A percentile compares a stretch with the other conserved stretches of the same genome.
These are phyloP conservation scores for Pinus albicaulis DNA, from an alignment of 75 land plant species.

Conservation along the genomic window DNA sequence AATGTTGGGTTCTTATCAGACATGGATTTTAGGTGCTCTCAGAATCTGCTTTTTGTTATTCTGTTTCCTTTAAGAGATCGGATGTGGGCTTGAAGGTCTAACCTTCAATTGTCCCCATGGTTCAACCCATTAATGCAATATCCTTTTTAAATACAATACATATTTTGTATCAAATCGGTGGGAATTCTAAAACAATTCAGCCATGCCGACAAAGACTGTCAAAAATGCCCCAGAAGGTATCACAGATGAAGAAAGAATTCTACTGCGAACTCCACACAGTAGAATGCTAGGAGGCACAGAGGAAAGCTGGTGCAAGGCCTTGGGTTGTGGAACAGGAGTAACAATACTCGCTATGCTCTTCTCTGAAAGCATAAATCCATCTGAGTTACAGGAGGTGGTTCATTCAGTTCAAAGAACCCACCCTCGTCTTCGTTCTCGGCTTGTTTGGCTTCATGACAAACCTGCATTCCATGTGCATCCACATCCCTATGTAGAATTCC, in stretches of 20 bases:
- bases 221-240: not conserved
- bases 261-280: constrained; percentile 1
- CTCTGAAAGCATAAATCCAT: constrained; percentile 28
- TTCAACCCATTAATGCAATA: no score
- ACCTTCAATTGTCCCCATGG: no score
- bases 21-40: no score
- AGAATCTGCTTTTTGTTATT: no score
- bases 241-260: not conserved
- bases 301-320: constrained; percentile 81
- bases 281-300: constrained; percentile 70
- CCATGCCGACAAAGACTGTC: not conserved
- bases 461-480: constrained; percentile 33
- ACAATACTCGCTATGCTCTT: constrained; percentile 73
- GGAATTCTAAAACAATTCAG: not conserved
- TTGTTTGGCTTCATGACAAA: constrained; percentile 41
- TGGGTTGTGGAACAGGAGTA: constrained; percentile 81
- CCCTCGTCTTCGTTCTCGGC: constrained; percentile 70
- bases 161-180: no score
- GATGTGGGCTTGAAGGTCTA: no score
- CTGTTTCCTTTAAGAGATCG: no score
- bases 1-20: no score
- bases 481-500: constrained; percentile 18
- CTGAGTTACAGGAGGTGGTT: constrained; percentile 47
- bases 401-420: constrained; percentile 38
- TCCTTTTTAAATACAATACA: no score